These are phyloP conservation scores for Xerocomus minutiporus DNA, from an alignment of 1,284 basidiomycete species.

Conservation along the genomic window DNA sequence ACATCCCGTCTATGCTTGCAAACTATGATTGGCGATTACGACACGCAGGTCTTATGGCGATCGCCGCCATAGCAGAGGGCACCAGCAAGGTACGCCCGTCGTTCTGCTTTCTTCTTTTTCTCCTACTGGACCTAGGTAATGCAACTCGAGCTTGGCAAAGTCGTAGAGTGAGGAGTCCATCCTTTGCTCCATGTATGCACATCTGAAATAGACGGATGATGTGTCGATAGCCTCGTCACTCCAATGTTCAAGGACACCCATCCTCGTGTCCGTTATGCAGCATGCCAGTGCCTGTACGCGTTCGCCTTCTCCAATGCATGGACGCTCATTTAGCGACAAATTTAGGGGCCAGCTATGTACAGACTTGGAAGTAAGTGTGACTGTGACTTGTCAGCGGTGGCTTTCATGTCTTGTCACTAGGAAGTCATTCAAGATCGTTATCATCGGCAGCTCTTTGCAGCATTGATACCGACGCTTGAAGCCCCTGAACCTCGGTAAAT, in stretches of 20 bases:
- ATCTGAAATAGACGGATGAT: constrained; percentile 1
- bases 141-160: constrained; percentile 70
- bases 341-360: constrained; percentile 76
- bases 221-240: constrained; percentile 54
- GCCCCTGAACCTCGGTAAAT: constrained; percentile 70
- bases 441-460: constrained; percentile 63
- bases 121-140: constrained; percentile 46
- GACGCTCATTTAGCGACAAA: constrained; percentile 3
- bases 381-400: background rate
- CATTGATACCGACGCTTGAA: constrained; percentile 68
- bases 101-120: background rate
- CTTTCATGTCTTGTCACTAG: constrained; percentile 31
- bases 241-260: constrained; percentile 75
- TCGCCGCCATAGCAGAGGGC: constrained; percentile 74
- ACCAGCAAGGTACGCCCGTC: constrained; percentile 50
- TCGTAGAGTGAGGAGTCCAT: constrained; percentile 53
- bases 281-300: constrained; percentile 78
- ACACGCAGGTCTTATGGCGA: constrained; percentile 78
- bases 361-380: constrained; percentile 62
- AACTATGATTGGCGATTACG: constrained; percentile 77
- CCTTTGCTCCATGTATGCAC: background rate
- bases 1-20: constrained; percentile 74
- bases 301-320: background rate
- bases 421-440: constrained; percentile 73
- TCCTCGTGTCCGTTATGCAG: constrained; percentile 78